Percentiles rank a stretch among this genome's conserved stretches.
phyloP scores from a whole-genome alignment of 2,329 filamentous ascomycete species.

The Aphanoascus verrucosus region DNA sequence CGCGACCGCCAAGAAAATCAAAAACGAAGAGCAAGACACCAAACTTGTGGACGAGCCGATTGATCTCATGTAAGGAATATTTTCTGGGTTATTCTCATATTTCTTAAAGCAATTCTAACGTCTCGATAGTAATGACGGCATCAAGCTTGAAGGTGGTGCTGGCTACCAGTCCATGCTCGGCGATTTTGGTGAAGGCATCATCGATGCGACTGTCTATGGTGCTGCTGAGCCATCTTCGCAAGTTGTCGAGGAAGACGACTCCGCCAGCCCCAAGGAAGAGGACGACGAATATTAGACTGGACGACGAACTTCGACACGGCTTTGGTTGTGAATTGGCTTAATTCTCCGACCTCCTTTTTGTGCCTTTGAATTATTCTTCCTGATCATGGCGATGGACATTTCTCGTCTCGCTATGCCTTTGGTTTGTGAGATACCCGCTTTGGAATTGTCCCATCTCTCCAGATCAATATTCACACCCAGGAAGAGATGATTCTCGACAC shows the following conservation, averaged over 20 bases:
- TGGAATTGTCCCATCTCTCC: too few relatives aligned
- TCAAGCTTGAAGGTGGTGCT: conserved; percentile 9
- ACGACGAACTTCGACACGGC: neutral
- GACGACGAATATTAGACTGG: neutral
- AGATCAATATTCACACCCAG: neutral
- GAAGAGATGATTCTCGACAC: neutral
- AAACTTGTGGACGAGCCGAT: neutral
- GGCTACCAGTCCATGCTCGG: conserved; percentile 2
- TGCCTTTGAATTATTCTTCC: neutral
- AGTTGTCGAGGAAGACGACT: neutral
- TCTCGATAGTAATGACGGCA: neutral
- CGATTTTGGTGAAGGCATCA: conserved; percentile 13
- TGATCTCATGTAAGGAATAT: conserved; percentile 1
- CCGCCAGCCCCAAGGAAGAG: neutral
- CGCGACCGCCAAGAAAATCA: conserved; percentile 4
- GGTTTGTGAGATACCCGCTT: neutral
- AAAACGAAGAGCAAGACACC: neutral
- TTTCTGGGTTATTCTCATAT: neutral
- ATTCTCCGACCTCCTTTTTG: neutral
- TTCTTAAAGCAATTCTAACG: neutral
- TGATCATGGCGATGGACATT: neutral
- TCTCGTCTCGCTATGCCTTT: neutral
- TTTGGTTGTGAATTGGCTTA: neutral
- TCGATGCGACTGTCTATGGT: conserved; percentile 14
- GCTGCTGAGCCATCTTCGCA: neutral